phyloP scores from a whole-genome alignment of 768 basidiomycete species.

The Wakefieldia striispora region DNA sequence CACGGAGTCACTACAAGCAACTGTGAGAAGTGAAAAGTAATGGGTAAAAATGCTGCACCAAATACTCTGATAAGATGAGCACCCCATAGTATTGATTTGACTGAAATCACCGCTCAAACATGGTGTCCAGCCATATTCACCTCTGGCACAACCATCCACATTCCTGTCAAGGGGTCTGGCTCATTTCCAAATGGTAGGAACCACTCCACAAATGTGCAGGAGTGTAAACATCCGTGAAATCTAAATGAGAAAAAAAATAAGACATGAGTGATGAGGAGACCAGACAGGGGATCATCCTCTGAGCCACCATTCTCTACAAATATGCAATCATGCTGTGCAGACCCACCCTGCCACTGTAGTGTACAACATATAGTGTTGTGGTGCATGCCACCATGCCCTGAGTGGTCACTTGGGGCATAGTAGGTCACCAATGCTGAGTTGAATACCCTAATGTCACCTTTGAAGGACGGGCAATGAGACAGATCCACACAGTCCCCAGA shows the following conservation, averaged over 20 bases:
- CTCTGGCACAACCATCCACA: no score
- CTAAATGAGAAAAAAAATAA: conserved; percentile 23
- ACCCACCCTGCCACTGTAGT: conserved; percentile 15
- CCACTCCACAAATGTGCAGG: conserved; percentile 24
- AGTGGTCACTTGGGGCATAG: conserved; percentile 24
- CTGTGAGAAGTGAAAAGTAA: no score
- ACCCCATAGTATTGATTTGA: no score
- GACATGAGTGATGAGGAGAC: conserved; percentile 9
- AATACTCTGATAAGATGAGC: no score
- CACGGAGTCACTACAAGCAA: no score
- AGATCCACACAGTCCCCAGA: not conserved
- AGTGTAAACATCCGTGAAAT: not conserved
- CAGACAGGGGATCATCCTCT: conserved; percentile 9
- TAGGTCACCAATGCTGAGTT: conserved; percentile 29
- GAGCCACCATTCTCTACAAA: conserved; percentile 16
- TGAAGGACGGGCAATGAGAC: not conserved
- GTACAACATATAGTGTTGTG: conserved; percentile 13
- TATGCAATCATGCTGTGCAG: conserved; percentile 20
- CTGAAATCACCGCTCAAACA: no score
- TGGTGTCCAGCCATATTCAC: no score
- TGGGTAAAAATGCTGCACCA: no score
- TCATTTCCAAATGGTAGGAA: conserved; percentile 13
- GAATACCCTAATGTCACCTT: conserved; percentile 19
- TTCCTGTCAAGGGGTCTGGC: conserved; percentile 22
- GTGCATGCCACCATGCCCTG: conserved; percentile 5